Base-by-base conservation (phyloP, 1,284 basidiomycete genomes). In the Malassezia equina region DNA sequence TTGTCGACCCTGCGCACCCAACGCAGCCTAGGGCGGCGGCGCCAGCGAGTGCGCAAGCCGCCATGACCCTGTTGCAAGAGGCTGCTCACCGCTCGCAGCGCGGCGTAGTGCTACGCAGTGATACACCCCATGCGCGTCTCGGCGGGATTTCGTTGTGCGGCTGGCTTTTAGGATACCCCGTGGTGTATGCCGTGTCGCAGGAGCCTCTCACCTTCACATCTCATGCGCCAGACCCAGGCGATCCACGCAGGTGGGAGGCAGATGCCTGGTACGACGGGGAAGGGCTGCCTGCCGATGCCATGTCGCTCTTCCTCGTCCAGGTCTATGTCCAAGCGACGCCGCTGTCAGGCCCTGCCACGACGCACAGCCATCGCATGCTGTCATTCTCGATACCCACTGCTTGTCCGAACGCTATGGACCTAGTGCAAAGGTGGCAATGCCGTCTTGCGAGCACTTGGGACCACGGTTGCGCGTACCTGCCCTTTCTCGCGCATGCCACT, bases 161-260 rank as follows among this genome's bases (percentile, higher is more conserved):
- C 2, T 50, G 43, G 47, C 47, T 55, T 19, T 31, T 55, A 2
- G 53, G 31, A 6, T 55, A 55, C 24, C 53, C 53, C 17, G 42
- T 51, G 9, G 36, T 51, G 4, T 55, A 55, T 29, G 28, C 43
- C 15, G 43, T 27, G 46, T 6, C 25, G 33, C 47, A 24, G 4
- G 11, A 11, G 17, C 17, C 44, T 3, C 15, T 27, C 19, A 19
- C 24, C 24, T 28, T 43, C 12, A n/a, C 21, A 15, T 4, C 27
- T 2, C 41, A 25, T 5, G 19, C 41, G 8, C 41, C 13, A 24
- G 41, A 7, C 13, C 41, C 1, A 2, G 25, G 27, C 41, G 24
- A 43, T n/a, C 24, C n/a, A 5, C 23, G 24, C 13, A 13, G 11
- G n/a, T 43, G 41, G 41, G 41, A 43, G n/a, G n/a, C 41, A 7